Evolutionary conservation across 139 green algal genomes (phyloP).

Genomic region (Pycnococcus provasolii): DNA sequence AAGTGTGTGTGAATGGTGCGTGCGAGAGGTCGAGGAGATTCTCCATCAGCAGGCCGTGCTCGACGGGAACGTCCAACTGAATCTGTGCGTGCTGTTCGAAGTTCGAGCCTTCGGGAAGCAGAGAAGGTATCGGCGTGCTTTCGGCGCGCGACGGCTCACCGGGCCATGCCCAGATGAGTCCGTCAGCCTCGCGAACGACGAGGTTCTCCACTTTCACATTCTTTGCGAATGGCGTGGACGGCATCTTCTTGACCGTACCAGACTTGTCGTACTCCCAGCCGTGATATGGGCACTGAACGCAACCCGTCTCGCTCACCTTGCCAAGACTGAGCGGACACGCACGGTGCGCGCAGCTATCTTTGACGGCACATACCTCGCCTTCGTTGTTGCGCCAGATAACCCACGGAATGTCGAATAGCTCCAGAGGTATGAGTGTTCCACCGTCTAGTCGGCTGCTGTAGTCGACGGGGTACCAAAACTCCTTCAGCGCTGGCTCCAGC

Average conservation of each 20-base stretch:
- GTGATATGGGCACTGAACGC: conserved; percentile 77
- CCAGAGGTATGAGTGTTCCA: conserved; percentile 52
- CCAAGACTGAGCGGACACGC: conserved; percentile 85
- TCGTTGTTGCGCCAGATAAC: conserved; percentile 76
- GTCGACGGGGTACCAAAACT: conserved; percentile 41
- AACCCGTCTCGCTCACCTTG: conserved; percentile 41
- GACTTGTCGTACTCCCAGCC: conserved; percentile 75
- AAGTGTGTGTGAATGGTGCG: conserved; percentile 94
- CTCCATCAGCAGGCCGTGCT: conserved; percentile 95
- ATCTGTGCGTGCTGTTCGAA: conserved; percentile 37
- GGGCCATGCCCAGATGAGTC: conserved; percentile 70
- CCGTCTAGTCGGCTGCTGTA: conserved; percentile 22
- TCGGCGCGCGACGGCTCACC: conserved; percentile 16
- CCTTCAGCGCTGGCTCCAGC: conserved; percentile 16
- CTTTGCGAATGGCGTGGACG: conserved; percentile 44
- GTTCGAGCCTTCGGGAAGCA: conserved; percentile 2
- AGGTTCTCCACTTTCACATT: conserved; percentile 60
- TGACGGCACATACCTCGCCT: conserved; percentile 57
- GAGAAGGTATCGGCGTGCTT: background rate
- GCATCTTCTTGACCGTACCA: conserved; percentile 85
- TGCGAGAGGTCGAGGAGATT: conserved; percentile 97
- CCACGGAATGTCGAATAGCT: conserved; percentile 90
- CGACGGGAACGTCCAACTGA: conserved; percentile 87
- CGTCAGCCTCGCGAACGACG: conserved; percentile 70
- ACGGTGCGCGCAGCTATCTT: conserved; percentile 86